These are phyloP conservation scores for Porodaedalea pini DNA, from an alignment of 1,284 basidiomycete genomes.

Conservation along the genomic window DNA sequence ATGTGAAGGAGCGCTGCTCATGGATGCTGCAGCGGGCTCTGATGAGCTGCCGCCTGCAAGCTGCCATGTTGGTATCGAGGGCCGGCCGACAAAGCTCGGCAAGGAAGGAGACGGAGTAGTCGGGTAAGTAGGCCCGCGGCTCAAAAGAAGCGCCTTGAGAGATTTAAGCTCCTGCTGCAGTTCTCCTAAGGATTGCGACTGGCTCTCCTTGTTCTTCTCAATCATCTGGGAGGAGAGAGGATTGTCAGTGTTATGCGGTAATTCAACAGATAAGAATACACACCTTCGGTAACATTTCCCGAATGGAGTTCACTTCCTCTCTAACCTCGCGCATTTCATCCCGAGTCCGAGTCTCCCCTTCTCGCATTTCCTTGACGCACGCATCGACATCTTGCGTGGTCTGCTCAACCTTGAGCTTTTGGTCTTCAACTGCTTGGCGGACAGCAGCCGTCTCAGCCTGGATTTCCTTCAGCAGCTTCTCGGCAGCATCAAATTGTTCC, in stretches of 20 bases:
- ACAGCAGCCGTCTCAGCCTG: constrained; percentile 75
- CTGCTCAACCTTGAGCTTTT: constrained; percentile 73
- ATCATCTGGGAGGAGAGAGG: constrained; percentile 64
- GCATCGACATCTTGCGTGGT: constrained; percentile 79
- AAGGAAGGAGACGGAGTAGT: constrained; percentile 48
- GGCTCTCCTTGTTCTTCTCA: constrained; percentile 85
- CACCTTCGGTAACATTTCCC: constrained; percentile 90
- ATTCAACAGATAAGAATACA: constrained; percentile 16
- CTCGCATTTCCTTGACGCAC: constrained; percentile 73
- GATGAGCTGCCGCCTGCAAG: constrained; percentile 36
- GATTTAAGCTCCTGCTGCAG: constrained; percentile 95
- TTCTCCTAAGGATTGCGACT: constrained; percentile 75
- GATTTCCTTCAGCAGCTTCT: constrained; percentile 78
- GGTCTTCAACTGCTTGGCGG: constrained; percentile 75
- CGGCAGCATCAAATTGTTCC: constrained; percentile 92
- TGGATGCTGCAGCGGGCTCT: background rate
- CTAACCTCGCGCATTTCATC: constrained; percentile 91
- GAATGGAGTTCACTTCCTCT: constrained; percentile 87
- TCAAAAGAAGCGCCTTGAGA: constrained; percentile 88
- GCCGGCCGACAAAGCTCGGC: constrained; percentile 49
- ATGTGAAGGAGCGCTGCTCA: background rate
- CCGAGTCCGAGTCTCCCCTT: constrained; percentile 74
- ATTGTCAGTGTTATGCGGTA: constrained; percentile 11
- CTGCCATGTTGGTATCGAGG: constrained; percentile 89
- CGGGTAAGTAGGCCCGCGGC: constrained; percentile 57